Base-by-base conservation (phyloP, 2,329 filamentous ascomycete species). In the Calycina herbarum region DNA sequence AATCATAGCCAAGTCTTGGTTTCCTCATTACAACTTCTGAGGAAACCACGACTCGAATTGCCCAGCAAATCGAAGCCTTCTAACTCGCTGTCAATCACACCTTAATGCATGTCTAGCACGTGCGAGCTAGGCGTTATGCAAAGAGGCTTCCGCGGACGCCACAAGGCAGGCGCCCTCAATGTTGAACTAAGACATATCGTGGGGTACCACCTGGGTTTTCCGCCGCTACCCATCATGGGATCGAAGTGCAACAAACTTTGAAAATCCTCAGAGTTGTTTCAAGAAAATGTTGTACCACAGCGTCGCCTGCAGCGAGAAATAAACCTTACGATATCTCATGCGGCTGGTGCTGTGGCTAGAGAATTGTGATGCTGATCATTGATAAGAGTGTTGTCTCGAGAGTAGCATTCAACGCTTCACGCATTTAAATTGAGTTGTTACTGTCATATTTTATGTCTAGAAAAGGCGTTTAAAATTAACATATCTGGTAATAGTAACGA, bases 121-220 rank as follows among this genome's bases (percentile, higher is more conserved):
- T 54, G 48, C 48, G 20, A 27, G 7, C 20, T 54, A 54, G 20
- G 48, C 48, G 48, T 11, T 54, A 13, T 54, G 48, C 10, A 24
- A 54, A 54, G 20, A 54, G 20, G 48, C 48, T 54, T 54, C 48
- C 20, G 48, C 24, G 48, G 24, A 27, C 48, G 48, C 48, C 48
- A 54, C 48, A 13, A 54, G 24, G 45, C 45, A 54, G 8, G 20
- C n/a, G 48, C 48, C 48, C 48, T 13, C 11, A 13, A 40, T 40
- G 38, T 15, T 13, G 38, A 15, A 40, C 13, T 40, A 17, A 40
- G 38, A 40, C 38, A 51, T 10, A 27, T 54, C 48, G 48, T 13
- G 48, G 48, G 48, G 48, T 54, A 51, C 10, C 1, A 38, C 35
- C 35, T 20, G 20, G 17, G 2, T 51, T 51, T 51, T 7, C 20